Percentiles rank a stretch among this genome's conserved stretches.
Conservation (phyloP, 441 rosid genomes). For the Oxalis stricta region DNA sequence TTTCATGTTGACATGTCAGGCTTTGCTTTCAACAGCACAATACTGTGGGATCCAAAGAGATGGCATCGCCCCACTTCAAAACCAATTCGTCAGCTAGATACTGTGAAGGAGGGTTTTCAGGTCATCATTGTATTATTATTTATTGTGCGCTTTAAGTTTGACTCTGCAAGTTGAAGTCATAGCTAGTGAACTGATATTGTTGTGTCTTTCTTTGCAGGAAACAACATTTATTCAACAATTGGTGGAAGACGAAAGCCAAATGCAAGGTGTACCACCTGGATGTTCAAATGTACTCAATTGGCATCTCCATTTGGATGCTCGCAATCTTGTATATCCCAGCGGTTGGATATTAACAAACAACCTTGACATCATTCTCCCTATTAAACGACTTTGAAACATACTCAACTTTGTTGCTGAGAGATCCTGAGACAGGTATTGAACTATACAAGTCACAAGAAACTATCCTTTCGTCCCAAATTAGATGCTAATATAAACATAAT, state of each 20-base stretch:
- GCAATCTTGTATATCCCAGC: constrained; percentile 45
- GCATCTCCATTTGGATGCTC: constrained; percentile 82
- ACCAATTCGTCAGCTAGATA: constrained; percentile 66
- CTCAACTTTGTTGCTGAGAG: constrained; percentile 13
- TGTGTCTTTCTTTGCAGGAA: constrained; percentile 35
- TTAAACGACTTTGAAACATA: constrained; percentile 19
- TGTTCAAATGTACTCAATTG: constrained; percentile 78
- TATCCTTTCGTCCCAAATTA: too few relatives aligned
- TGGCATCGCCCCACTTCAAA: constrained; percentile 38
- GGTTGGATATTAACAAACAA: constrained; percentile 67
- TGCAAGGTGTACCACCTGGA: constrained; percentile 59
- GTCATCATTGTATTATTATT: constrained; percentile 20
- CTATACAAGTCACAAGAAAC: not conserved
- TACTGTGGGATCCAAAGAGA: constrained; percentile 85
- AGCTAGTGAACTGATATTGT: not conserved
- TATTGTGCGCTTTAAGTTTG: not conserved
- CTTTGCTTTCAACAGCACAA: constrained; percentile 89
- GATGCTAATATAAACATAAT: too few relatives aligned
- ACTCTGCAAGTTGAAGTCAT: constrained; percentile 1
- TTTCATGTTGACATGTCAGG: constrained; percentile 98
- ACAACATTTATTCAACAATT: constrained; percentile 86
- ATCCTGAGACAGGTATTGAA: constrained; percentile 14
- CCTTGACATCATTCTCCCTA: constrained; percentile 40
- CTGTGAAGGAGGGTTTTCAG: constrained; percentile 88
- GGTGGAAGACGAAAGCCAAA: constrained; percentile 84